phyloP scores from a whole-genome alignment of 257 asterid species.

The Solanum etuberosum region DNA sequence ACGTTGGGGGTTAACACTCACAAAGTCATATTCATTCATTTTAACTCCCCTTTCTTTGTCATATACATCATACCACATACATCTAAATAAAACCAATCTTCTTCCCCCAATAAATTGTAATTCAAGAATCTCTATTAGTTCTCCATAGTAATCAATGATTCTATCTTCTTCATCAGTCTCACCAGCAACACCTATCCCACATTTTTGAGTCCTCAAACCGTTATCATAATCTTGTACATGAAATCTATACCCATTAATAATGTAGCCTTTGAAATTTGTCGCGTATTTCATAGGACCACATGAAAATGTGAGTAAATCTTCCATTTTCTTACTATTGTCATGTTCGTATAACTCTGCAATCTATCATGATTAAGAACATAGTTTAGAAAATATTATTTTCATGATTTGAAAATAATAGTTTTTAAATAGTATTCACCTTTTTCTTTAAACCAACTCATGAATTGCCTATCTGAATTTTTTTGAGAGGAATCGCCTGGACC shows the following conservation, averaged over 20 bases:
- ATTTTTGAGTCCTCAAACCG: neutral
- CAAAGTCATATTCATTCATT: neutral
- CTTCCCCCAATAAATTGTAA: neutral
- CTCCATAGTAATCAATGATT: neutral
- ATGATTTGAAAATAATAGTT: too few species aligned
- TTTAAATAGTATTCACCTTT: too few species aligned
- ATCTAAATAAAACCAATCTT: neutral
- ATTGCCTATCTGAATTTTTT: neutral
- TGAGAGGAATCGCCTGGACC: neutral
- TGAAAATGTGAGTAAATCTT: neutral
- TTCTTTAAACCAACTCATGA: neutral
- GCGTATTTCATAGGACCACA: neutral
- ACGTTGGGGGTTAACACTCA: neutral
- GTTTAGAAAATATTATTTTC: neutral
- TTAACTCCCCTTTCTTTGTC: neutral
- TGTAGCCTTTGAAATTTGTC: neutral
- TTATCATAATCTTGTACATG: neutral
- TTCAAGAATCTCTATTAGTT: neutral
- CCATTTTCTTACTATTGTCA: neutral
- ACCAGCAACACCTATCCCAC: neutral
- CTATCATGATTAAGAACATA: neutral
- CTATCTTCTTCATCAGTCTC: neutral
- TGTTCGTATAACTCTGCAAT: neutral
- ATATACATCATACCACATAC: neutral
- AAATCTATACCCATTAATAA: neutral